phyloP scores from a whole-genome alignment of 2,329 filamentous ascomycete species.

The Fusarium incarnatum region DNA sequence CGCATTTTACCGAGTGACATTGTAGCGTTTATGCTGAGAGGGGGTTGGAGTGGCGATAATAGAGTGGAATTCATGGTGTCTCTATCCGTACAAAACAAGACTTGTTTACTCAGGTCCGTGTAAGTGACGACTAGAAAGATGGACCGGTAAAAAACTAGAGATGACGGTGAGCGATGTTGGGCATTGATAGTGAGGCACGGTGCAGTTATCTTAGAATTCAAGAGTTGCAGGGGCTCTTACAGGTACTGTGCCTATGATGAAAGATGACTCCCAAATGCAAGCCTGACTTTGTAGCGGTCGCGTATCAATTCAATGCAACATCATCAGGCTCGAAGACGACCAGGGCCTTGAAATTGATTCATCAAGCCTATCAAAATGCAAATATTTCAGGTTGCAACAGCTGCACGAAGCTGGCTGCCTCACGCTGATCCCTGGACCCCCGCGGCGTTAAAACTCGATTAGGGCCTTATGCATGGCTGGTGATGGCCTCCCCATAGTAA shows the following conservation, averaged over 20 bases:
- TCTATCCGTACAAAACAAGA: neutral
- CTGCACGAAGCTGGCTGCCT: slow-evolving; percentile 24
- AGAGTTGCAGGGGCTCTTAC: slow-evolving; percentile 4
- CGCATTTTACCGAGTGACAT: slow-evolving; percentile 17
- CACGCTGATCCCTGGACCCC: slow-evolving; percentile 23
- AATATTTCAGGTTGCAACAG: slow-evolving; percentile 8
- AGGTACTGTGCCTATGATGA: slow-evolving; percentile 1
- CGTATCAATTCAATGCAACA: slow-evolving; percentile 17
- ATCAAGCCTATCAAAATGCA: slow-evolving; percentile 10
- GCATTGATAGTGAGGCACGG: slow-evolving; percentile 24
- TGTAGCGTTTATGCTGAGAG: slow-evolving; percentile 20
- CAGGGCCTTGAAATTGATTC: slow-evolving; percentile 12
- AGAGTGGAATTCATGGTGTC: slow-evolving; percentile 9
- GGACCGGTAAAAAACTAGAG: slow-evolving; percentile 9
- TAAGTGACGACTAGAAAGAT: slow-evolving; percentile 19
- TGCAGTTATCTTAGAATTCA: neutral
- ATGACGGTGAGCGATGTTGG: slow-evolving; percentile 33
- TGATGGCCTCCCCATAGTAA: slow-evolving; percentile 12
- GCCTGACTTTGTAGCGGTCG: slow-evolving; percentile 13
- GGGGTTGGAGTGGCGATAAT: slow-evolving; percentile 35
- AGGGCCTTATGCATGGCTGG: slow-evolving; percentile 29
- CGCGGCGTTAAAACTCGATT: slow-evolving; percentile 23
- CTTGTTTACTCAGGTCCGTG: slow-evolving; percentile 18
- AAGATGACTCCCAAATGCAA: neutral
- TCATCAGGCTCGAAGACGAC: slow-evolving; percentile 3